phyloP scores from a whole-genome alignment of 2,329 filamentous ascomycete genomes.

The Aureobasidium sp. region DNA sequence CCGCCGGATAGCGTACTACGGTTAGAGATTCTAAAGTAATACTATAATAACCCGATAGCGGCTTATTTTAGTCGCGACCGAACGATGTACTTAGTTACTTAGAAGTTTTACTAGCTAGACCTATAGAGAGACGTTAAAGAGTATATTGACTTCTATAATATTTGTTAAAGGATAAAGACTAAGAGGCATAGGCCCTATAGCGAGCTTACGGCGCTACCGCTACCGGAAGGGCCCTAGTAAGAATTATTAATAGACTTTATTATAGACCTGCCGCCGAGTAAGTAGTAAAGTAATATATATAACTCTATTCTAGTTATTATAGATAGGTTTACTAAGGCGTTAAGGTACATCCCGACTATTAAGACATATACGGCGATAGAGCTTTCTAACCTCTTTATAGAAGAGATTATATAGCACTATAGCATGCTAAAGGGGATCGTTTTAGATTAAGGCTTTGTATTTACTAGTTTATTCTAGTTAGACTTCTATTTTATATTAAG shows the following conservation, averaged over 20 bases:
- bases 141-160: background rate
- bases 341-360: too few relatives aligned
- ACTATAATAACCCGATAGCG: background rate
- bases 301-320: conserved; percentile 7
- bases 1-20: background rate
- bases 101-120: background rate
- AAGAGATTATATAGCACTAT: background rate
- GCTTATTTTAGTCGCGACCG: background rate
- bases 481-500: conserved; percentile 14
- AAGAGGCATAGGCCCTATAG: background rate
- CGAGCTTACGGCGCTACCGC: background rate
- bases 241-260: background rate
- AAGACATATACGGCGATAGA: background rate
- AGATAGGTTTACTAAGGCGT: background rate
- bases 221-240: background rate
- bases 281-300: background rate
- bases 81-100: background rate
- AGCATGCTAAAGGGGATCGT: conserved; percentile 11
- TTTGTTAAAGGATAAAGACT: background rate
- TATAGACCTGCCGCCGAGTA: background rate
- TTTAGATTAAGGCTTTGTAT: conserved; percentile 11
- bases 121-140: background rate
- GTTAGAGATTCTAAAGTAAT: background rate
- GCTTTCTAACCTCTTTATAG: background rate
- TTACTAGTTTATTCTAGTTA: conserved; percentile 16